phyloP scores from a whole-genome alignment of 2,329 filamentous ascomycete species.

The Hypoxylon sp. region DNA sequence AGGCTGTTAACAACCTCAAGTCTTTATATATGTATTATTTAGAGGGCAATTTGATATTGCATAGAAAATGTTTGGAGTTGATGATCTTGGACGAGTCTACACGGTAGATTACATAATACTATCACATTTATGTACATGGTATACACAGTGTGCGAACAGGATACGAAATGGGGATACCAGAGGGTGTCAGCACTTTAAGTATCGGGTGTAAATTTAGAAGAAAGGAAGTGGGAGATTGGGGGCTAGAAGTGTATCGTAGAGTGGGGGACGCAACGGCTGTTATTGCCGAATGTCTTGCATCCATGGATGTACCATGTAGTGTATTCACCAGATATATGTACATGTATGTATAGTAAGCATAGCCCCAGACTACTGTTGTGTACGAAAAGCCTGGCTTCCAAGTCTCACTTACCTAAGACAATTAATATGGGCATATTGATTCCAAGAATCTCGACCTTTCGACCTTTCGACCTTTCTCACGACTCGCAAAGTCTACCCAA shows the following conservation, averaged over 20 bases:
- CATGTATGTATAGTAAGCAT: neutral
- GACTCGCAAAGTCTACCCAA: too few species aligned
- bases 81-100: neutral
- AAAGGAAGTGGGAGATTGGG: neutral
- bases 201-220: neutral
- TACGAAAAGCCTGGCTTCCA: neutral
- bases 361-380: neutral
- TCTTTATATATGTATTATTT: neutral
- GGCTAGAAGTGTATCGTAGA: too few species aligned
- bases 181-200: too few species aligned
- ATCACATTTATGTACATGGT: neutral
- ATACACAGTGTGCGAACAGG: neutral
- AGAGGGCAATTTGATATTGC: too few species aligned
- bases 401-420: neutral
- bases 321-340: too few species aligned
- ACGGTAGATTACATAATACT: neutral
- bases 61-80: neutral
- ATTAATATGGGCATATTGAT: neutral
- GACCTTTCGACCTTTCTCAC: too few species aligned
- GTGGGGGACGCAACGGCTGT: neutral
- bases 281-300: neutral
- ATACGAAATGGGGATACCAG: neutral
- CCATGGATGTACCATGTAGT: neutral
- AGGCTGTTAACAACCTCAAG: neutral
- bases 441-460: too few species aligned